Base-by-base conservation (phyloP, 1,284 basidiomycete species). In the Psilocybe mexicana region DNA sequence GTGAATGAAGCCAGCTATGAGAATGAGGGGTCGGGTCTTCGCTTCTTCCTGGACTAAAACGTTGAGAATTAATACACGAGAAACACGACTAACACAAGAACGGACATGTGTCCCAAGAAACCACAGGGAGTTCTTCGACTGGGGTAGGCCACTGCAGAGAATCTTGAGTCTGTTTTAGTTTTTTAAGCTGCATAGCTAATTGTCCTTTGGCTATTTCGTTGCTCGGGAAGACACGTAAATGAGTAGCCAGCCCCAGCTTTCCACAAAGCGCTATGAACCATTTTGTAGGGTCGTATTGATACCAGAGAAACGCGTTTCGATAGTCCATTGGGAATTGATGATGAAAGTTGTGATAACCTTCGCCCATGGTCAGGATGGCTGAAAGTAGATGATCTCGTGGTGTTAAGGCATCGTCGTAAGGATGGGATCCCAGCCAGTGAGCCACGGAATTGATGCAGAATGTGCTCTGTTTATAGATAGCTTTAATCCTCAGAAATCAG, bases 291-390 rank as follows among this genome's bases (percentile, higher is more conserved):
- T 79, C 78, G 68, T 84, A 87, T 68, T 86, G 85, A 67, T 83
- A 85, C 84, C 83, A 87, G 63, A 82, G 77, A 73, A 86, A 85
- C 14, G 81, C 82, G 70, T 92, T 92, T 47, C 90, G 81, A 76
- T 89, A 93, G 72, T 93, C 91, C 85, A 87, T 90, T 23, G 91
- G 92, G 77, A 93, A 93, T 66, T 92, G 90, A 67, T 90, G 92
- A 72, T 93, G 92, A 74, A 95, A 95, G 73, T 95, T 95, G 76
- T 96, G 93, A 74, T 95, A 96, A 8, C 93, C 93, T 77, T 96
- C 93, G 12, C 94, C 93, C 78, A 94, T 87, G 2, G 93, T 95
- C 59, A 92, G 79, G 59, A 95, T 79, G 14, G 94, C 93, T 28
- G 93, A 94, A 60, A 96, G 69, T 66, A 94, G 78, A 74, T 94